phyloP scores from a whole-genome alignment of 495 filamentous ascomycete species.

The Tuber magnatum region DNA sequence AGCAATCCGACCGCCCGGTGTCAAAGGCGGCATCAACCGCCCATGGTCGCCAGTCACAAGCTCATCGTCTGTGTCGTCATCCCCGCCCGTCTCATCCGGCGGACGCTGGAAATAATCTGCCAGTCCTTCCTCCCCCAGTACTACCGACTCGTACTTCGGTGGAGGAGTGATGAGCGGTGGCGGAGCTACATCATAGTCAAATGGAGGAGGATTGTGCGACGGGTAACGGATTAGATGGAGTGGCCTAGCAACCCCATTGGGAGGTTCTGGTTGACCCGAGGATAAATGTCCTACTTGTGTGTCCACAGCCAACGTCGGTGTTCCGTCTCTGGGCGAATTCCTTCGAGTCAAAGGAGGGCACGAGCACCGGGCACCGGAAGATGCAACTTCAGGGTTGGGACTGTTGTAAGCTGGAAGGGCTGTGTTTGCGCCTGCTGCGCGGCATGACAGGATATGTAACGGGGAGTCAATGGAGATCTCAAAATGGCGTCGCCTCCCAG shows the following conservation, averaged over 20 bases:
- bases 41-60: conserved; percentile 44
- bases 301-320: conserved; percentile 53
- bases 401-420: conserved; percentile 76
- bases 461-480: conserved; percentile 99
- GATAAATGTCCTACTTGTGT: conserved; percentile 28
- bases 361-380: conserved; percentile 35
- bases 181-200: conserved; percentile 80
- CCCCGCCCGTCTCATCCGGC: conserved; percentile 52
- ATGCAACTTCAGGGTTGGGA: conserved; percentile 48
- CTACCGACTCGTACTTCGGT: conserved; percentile 76
- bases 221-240: conserved; percentile 87
- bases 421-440: conserved; percentile 84
- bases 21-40: conserved; percentile 61
- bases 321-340: conserved; percentile 67
- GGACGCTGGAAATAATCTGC: conserved; percentile 84
- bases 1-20: conserved; percentile 60
- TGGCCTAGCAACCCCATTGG: conserved; percentile 49
- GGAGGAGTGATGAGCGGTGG: conserved; percentile 52
- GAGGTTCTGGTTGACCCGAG: conserved; percentile 12
- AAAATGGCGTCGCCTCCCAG: conserved; percentile 80
- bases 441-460: conserved; percentile 91
- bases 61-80: conserved; percentile 47
- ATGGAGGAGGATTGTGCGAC: conserved; percentile 83
- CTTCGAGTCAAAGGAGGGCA: conserved; percentile 37
- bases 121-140: conserved; percentile 71